Conservation (phyloP, 805 yeast genomes). For the Kurtzmaniella cleridarum region DNA sequence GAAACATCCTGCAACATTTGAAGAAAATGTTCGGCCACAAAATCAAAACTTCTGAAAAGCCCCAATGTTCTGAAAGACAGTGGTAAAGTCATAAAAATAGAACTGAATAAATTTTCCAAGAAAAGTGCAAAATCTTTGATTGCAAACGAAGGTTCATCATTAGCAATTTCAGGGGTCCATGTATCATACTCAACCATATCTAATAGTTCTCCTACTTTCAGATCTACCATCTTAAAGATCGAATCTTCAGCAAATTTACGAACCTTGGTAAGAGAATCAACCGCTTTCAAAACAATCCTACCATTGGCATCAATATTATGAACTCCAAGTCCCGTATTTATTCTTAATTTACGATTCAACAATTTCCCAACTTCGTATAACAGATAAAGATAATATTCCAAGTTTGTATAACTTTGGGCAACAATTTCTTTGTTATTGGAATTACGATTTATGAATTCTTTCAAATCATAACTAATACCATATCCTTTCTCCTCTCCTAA, state of each 20-base stretch:
- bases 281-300: constrained; percentile 41
- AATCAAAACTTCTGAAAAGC: constrained; percentile 83
- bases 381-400: constrained; percentile 80
- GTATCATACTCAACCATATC: constrained; percentile 79
- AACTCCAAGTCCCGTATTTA: constrained; percentile 34
- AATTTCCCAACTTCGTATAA: constrained; percentile 60
- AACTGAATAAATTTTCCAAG: constrained; percentile 76
- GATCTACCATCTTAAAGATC: constrained; percentile 77
- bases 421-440: constrained; percentile 82
- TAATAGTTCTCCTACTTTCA: constrained; percentile 70
- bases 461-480: constrained; percentile 55
- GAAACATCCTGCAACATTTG: constrained; percentile 52
- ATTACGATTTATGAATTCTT: constrained; percentile 55
- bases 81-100: constrained; percentile 81
- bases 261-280: constrained; percentile 50
- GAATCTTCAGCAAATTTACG: constrained; percentile 72
- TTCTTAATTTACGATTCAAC: constrained; percentile 30
- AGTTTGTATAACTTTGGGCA: constrained; percentile 81
- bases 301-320: constrained; percentile 36
- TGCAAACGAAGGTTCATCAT: constrained; percentile 63
- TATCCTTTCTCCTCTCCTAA: constrained; percentile 43
- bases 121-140: constrained; percentile 82
- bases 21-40: constrained; percentile 67
- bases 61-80: constrained; percentile 69
- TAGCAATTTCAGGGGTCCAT: constrained; percentile 56